A percentile compares a stretch with the other conserved stretches of the same genome.
These are phyloP conservation scores for Salix brachista DNA, from an alignment of 345 rosid species.

Conservation along the genomic window DNA sequence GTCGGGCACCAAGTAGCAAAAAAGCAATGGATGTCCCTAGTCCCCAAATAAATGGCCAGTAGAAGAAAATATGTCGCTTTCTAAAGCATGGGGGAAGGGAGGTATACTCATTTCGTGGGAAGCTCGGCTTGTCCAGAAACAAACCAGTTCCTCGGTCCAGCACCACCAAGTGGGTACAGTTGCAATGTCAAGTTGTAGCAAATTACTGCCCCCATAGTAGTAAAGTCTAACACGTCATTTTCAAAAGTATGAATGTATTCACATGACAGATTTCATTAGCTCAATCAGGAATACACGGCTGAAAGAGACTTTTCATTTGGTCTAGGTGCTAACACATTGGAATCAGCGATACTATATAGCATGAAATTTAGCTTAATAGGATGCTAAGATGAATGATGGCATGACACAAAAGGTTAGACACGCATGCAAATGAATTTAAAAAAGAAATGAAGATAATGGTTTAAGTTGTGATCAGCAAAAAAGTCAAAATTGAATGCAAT, in stretches of 20 bases:
- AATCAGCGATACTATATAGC: not conserved
- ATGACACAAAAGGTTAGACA: not conserved
- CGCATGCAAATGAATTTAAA: not conserved
- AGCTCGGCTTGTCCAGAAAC: not conserved
- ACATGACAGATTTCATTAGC: not conserved
- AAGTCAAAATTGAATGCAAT: not conserved
- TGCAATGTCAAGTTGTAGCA: not conserved
- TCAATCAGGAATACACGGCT: not conserved
- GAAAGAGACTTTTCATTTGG: not conserved
- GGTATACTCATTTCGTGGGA: not conserved
- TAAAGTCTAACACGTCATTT: not conserved
- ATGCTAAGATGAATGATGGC: not conserved
- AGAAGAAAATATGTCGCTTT: not conserved
- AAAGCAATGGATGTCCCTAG: too few relatives aligned
- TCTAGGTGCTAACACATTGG: not conserved
- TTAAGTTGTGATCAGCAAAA: not conserved
- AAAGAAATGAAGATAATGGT: not conserved
- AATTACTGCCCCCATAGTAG: not conserved
- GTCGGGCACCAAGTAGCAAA: too few relatives aligned
- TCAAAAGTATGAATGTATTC: not conserved
- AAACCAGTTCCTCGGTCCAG: not conserved
- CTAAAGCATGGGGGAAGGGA: not conserved
- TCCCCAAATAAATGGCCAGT: too few relatives aligned
- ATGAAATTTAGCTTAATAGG: not conserved
- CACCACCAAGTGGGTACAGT: not conserved